phyloP scores from a whole-genome alignment of 2,329 filamentous ascomycete genomes.

The Ceratocystis smalleyi region DNA sequence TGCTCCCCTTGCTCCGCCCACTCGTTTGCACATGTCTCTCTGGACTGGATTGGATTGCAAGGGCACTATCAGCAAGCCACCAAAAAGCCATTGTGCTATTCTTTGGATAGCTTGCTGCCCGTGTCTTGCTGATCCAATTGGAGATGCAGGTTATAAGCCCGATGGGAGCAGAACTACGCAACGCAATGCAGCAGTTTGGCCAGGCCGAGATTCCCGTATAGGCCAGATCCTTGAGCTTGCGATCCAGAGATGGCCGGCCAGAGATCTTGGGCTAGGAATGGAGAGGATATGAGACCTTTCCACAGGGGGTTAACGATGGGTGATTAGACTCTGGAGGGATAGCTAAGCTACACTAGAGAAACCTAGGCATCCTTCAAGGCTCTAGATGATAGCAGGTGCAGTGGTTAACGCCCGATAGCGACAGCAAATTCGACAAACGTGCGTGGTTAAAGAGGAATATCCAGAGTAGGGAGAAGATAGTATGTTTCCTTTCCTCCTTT shows the following conservation, averaged over 20 bases:
- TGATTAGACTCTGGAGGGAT: neutral
- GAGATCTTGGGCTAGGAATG: neutral
- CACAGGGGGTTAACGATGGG: neutral
- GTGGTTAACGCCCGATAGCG: neutral
- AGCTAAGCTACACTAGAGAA: neutral
- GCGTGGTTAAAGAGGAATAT: neutral
- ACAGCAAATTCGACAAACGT: too few relatives aligned
- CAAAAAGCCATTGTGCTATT: neutral
- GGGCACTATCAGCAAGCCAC: slow-evolving; percentile 4
- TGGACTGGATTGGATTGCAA: slow-evolving; percentile 1
- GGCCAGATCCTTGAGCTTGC: neutral
- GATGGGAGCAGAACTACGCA: neutral
- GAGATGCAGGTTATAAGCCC: neutral
- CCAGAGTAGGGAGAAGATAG: too few relatives aligned
- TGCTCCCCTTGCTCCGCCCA: neutral
- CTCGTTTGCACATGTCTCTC: neutral
- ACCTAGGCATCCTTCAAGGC: neutral
- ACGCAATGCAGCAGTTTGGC: neutral
- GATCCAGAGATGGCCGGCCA: neutral
- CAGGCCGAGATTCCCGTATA: neutral
- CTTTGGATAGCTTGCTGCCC: neutral
- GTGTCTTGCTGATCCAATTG: neutral
- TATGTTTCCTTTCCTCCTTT: neutral
- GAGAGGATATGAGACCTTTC: neutral
- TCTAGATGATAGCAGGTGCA: neutral